A percentile compares a stretch with the other conserved stretches of the same genome.
Evolutionary conservation across 495 filamentous ascomycete species (phyloP).

Genomic region (Talaromyces wortmannii): DNA sequence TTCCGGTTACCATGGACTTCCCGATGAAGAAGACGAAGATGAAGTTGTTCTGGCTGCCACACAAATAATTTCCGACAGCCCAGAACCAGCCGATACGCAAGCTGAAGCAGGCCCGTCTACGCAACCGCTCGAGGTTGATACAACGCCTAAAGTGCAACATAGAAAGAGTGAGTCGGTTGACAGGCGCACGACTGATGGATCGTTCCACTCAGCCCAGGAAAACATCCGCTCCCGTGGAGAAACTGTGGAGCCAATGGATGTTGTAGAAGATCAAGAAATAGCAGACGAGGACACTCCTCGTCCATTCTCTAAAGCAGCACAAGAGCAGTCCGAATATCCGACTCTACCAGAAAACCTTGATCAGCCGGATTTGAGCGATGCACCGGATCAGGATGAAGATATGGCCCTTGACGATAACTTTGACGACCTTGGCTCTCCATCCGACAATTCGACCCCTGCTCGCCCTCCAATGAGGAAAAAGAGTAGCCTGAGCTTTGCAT

Average conservation of each 20-base stretch:
- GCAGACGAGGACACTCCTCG: constrained; percentile 9
- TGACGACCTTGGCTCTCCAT: constrained; percentile 53
- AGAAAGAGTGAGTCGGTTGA: constrained; percentile 25
- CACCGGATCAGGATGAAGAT: constrained; percentile 35
- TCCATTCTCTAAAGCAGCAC: constrained; percentile 5
- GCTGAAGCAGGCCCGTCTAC: constrained; percentile 26
- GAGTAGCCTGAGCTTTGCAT: constrained; percentile 88
- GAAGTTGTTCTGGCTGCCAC: constrained; percentile 14
- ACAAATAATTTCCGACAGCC: neutral
- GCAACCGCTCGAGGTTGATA: constrained; percentile 31
- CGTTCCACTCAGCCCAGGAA: constrained; percentile 65
- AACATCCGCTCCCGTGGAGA: constrained; percentile 36
- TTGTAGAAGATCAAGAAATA: constrained; percentile 17
- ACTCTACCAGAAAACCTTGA: constrained; percentile 11
- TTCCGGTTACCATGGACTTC: constrained; percentile 78
- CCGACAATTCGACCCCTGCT: constrained; percentile 55
- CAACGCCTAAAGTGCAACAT: constrained; percentile 17
- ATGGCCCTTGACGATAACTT: constrained; percentile 38
- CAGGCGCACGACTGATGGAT: constrained; percentile 48
- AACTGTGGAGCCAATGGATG: constrained; percentile 26
- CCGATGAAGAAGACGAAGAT: constrained; percentile 44
- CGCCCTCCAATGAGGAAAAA: constrained; percentile 64
- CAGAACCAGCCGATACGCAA: constrained; percentile 14
- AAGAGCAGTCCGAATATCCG: constrained; percentile 8
- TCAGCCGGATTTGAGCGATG: neutral